phyloP scores from a whole-genome alignment of 345 rosid species.

The Boechera retrofracta region DNA sequence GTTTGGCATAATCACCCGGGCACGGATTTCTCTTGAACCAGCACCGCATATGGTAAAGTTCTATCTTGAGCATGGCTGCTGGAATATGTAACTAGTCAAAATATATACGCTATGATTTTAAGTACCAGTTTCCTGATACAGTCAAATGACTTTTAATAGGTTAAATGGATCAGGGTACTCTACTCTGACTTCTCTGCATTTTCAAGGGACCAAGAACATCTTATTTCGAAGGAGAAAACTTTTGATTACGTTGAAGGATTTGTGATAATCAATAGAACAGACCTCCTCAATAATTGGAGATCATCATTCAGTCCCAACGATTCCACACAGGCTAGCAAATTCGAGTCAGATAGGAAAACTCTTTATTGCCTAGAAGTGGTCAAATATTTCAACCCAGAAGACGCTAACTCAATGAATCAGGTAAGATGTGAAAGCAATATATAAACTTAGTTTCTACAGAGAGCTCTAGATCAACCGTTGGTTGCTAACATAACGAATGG shows the following conservation, averaged over 20 bases:
- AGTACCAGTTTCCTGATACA: conserved; percentile 23
- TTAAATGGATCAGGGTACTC: conserved; percentile 88
- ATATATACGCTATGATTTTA: conserved; percentile 14
- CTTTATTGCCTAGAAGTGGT: conserved; percentile 91
- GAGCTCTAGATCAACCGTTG: conserved; percentile 10
- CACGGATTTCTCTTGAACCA: conserved; percentile 73
- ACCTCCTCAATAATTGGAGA: conserved; percentile 80
- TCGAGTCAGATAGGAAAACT: conserved; percentile 76
- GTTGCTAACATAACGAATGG: conserved; percentile 33
- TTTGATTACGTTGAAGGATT: conserved; percentile 96
- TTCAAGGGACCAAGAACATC: conserved; percentile 79
- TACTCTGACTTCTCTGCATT: conserved; percentile 84
- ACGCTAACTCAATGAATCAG: conserved; percentile 52
- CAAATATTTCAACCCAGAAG: conserved; percentile 67
- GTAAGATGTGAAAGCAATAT: conserved; percentile 46
- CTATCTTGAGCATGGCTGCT: conserved; percentile 3
- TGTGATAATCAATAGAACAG: conserved; percentile 76
- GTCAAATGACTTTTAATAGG: conserved; percentile 55
- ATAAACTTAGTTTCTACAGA: conserved; percentile 11
- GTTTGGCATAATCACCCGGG: conserved; percentile 90
- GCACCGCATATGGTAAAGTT: conserved; percentile 69
- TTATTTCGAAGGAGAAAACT: conserved; percentile 61
- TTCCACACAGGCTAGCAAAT: conserved; percentile 70
- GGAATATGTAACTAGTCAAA: not conserved
- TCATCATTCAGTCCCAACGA: conserved; percentile 78